Conservation (phyloP, 805 yeast genomes). For the Sugiyamaella qingdaonensis region DNA sequence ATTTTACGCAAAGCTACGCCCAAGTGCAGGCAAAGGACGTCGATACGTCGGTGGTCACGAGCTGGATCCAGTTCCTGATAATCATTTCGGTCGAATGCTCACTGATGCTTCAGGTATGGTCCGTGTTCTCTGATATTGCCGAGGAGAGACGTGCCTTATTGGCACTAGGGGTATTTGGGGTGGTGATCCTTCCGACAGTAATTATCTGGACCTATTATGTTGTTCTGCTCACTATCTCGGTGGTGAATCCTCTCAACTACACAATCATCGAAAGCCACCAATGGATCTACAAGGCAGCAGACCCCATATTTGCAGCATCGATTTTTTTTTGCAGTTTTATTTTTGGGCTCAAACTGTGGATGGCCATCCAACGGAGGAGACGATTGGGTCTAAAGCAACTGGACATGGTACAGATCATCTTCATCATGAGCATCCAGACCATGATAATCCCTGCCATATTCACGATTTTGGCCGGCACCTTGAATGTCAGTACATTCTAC, state of each 20-base stretch:
- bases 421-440: conserved; percentile 79
- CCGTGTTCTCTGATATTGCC: conserved; percentile 48
- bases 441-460: conserved; percentile 73
- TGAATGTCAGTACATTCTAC: conserved; percentile 22
- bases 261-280: conserved; percentile 43
- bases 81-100: conserved; percentile 60
- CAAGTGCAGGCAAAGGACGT: conserved; percentile 38
- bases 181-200: conserved; percentile 51
- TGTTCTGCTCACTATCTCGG: conserved; percentile 34
- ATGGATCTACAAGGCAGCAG: conserved; percentile 31
- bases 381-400: conserved; percentile 77
- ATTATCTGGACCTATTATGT: conserved; percentile 57
- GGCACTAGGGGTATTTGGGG: conserved; percentile 36
- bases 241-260: conserved; percentile 37
- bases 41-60: conserved; percentile 55
- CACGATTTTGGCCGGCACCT: conserved; percentile 45
- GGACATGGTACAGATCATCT: conserved; percentile 71
- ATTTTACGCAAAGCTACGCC: conserved; percentile 44
- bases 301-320: conserved; percentile 63
- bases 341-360: conserved; percentile 56
- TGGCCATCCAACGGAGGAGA: conserved; percentile 70
- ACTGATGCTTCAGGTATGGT: conserved; percentile 64
- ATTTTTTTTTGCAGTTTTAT: conserved; percentile 58
- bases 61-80: conserved; percentile 56
- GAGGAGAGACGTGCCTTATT: conserved; percentile 42